Conservation (phyloP, 2,329 filamentous ascomycete species). For the Mycosphaerella sp. region DNA sequence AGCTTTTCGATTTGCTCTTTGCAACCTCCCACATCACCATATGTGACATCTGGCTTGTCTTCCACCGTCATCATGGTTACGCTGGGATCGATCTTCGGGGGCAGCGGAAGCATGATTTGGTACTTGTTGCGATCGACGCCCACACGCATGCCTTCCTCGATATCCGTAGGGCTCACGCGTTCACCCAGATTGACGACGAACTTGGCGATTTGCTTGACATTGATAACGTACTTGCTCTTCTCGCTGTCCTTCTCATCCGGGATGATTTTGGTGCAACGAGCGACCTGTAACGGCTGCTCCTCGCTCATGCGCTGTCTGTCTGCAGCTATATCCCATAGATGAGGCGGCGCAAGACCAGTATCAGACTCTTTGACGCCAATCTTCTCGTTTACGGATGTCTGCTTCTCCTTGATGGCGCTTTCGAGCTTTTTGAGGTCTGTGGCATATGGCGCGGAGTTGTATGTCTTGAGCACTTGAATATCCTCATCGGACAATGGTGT, state of each 20-base stretch:
- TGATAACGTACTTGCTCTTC: constrained; percentile 99
- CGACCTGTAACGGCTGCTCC: constrained; percentile 95
- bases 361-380: constrained; percentile 91
- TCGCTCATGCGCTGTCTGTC: constrained; percentile 98
- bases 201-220: constrained; percentile 99
- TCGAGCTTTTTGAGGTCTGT: constrained; percentile 93
- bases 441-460: constrained; percentile 93
- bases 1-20: constrained; percentile 99
- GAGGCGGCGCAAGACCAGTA: constrained; percentile 93
- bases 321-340: constrained; percentile 97
- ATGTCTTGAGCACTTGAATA: constrained; percentile 98
- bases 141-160: constrained; percentile 98
- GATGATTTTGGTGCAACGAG: constrained; percentile 98
- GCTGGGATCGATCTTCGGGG: constrained; percentile 96
- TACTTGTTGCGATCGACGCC: constrained; percentile 98
- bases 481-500: constrained; percentile 97
- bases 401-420: constrained; percentile 99
- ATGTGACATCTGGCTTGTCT: constrained; percentile 98
- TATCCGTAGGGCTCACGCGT: constrained; percentile 94
- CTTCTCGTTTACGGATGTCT: constrained; percentile 97
- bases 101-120: constrained; percentile 91
- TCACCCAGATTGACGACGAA: constrained; percentile 98
- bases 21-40: constrained; percentile 96
- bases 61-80: constrained; percentile 99
- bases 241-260: constrained; percentile 90